Conservation (phyloP, 202 grass and related monocot genomes). For the Brachypodium distachyon region DNA sequence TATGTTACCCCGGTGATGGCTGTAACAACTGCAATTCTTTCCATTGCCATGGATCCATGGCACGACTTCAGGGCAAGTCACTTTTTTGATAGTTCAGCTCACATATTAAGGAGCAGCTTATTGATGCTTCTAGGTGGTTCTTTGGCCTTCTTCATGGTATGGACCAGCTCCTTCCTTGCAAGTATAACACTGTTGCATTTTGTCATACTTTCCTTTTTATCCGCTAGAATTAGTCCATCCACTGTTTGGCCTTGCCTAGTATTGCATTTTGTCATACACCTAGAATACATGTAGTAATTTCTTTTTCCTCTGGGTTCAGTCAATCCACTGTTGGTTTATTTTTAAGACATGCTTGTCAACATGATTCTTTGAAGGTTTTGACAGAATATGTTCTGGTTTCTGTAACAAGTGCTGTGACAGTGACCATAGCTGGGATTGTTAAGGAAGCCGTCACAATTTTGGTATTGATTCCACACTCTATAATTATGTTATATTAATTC, state of each 20-base stretch:
- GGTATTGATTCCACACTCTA: slow-evolving; percentile 35
- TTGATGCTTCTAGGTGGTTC: slow-evolving; percentile 75
- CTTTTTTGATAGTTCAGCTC: slow-evolving; percentile 79
- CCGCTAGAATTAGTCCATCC: background rate
- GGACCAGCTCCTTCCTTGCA: background rate
- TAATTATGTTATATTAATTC: background rate
- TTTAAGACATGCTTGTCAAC: background rate
- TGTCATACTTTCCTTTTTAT: background rate
- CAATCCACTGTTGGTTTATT: slow-evolving; percentile 1
- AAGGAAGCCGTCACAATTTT: slow-evolving; percentile 96
- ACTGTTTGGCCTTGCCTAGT: background rate
- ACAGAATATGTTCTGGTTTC: slow-evolving; percentile 95
- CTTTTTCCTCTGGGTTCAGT: background rate
- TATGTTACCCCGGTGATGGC: slow-evolving; percentile 96
- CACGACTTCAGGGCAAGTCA: slow-evolving; percentile 53
- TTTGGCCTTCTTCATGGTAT: slow-evolving; percentile 93
- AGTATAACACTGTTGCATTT: slow-evolving; percentile 11
- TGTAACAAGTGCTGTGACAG: slow-evolving; percentile 91
- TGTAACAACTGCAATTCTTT: slow-evolving; percentile 78
- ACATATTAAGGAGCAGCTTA: slow-evolving; percentile 70
- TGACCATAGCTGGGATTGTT: slow-evolving; percentile 84
- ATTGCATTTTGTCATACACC: background rate
- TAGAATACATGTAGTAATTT: background rate
- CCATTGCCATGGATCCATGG: slow-evolving; percentile 87
- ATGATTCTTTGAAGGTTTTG: slow-evolving; percentile 63